Evolutionary conservation across 768 basidiomycete genomes (phyloP).

Genomic region (Filobasidium wieringae): DNA sequence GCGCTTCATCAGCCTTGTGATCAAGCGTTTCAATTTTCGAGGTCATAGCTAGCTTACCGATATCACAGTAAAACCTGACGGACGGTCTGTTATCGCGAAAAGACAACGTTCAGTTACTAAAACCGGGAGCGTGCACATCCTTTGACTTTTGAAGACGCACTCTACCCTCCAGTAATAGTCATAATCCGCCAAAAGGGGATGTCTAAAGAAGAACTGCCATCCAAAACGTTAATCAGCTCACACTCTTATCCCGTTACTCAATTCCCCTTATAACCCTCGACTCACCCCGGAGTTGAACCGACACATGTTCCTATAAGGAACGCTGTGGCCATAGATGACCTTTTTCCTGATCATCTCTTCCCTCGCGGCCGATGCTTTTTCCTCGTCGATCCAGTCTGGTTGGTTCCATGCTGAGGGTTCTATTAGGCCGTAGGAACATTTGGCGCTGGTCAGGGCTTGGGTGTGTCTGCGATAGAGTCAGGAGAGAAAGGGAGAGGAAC

Average conservation of each 20-base stretch:
- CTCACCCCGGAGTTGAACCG: slow-evolving; percentile 81
- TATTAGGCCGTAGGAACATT: slow-evolving; percentile 54
- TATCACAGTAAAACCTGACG: slow-evolving; percentile 68
- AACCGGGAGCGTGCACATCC: not conserved
- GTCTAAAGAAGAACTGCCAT: slow-evolving; percentile 77
- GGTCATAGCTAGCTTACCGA: slow-evolving; percentile 19
- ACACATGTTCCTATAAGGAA: slow-evolving; percentile 82
- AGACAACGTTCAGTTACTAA: slow-evolving; percentile 10
- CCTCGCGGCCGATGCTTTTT: slow-evolving; percentile 49
- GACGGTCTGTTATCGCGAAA: slow-evolving; percentile 56
- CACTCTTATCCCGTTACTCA: not conserved
- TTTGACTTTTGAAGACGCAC: slow-evolving; percentile 42
- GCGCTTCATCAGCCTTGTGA: not conserved
- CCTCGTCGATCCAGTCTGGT: slow-evolving; percentile 66
- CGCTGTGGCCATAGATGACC: slow-evolving; percentile 48
- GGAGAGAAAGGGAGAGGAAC: not conserved
- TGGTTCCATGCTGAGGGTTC: slow-evolving; percentile 59
- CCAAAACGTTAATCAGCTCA: not conserved
- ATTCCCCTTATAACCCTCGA: slow-evolving; percentile 12
- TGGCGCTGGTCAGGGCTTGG: slow-evolving; percentile 49
- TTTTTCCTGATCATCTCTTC: slow-evolving; percentile 52
- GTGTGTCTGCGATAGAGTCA: slow-evolving; percentile 33
- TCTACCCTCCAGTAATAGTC: slow-evolving; percentile 87
- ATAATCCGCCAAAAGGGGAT: slow-evolving; percentile 61
- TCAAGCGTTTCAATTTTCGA: not conserved